Evolutionary conservation across 2,329 filamentous ascomycete genomes (phyloP), one percentile per base, ranked within the genome.

Genomic region (Lojkania enalia): DNA sequence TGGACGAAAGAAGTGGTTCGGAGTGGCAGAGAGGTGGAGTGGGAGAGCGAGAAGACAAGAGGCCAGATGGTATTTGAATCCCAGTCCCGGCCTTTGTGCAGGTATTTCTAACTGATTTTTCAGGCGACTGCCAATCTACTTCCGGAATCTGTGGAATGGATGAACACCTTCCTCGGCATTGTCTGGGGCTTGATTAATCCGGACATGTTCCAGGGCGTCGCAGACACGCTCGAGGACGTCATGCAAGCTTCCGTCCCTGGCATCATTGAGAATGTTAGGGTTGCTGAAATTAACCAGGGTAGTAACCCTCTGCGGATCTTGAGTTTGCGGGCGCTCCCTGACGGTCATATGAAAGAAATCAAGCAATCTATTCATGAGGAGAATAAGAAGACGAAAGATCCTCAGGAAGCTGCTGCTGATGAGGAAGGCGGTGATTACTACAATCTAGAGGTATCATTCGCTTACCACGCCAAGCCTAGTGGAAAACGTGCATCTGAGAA

Each of bases 171-270:
- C 39, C 71, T 97, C 3, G 82, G 81, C 1, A 81, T 96, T 31
- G 79, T 94, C 32, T 99, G 94, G 94, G 88, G 89, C 0, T 75
- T 97, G 3, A 85, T 96, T 52, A 95, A 97, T 62, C 92, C 94
- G 0, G 92, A 97, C 32, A 95, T 97, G 87, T 94, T 99, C 68
- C 77, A 83, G n/a, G 82, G 83, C 4, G 82, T 96, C 6, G 91
- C 91, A n/a, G 94, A 97, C 64, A 96, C 88, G 11, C 80, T 94
- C 4, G 88, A 94, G 71, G 92, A 97, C 66, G 88, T 97, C 55
- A 97, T 97, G 92, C 90, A 95, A 67, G 92, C 91, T 15, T 96
- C 90, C 0, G 87, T 96, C 0, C 94, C 94, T 0, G 84, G 87
- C 1, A 75, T 97, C 29, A 90, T 99, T 53, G 91, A 97, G 67